Percentiles rank a stretch among this genome's conserved stretches.
Evolutionary conservation across 2,329 filamentous ascomycete species (phyloP).

Genomic region (Colletotrichum eremochloae): DNA sequence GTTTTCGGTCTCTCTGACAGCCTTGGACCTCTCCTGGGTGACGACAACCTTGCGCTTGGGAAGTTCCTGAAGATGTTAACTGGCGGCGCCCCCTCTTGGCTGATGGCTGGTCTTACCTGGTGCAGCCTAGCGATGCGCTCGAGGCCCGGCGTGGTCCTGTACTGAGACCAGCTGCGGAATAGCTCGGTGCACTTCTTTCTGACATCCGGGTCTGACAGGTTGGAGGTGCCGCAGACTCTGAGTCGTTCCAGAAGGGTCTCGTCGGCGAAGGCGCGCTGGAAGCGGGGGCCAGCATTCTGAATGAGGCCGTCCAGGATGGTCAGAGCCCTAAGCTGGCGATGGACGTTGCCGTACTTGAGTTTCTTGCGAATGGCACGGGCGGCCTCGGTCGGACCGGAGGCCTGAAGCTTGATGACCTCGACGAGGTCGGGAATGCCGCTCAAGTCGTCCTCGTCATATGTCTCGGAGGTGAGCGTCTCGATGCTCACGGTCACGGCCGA

Average conservation of each 20-base stretch:
- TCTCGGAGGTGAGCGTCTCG: constrained; percentile 89
- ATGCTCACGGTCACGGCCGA: constrained; percentile 94
- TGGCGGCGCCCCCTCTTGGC: no score
- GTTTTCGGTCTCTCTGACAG: constrained; percentile 83
- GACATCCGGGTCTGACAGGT: constrained; percentile 88
- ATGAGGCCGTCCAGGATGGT: constrained; percentile 93
- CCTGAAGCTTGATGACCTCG: constrained; percentile 92
- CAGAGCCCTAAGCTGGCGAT: constrained; percentile 90
- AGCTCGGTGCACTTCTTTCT: constrained; percentile 88
- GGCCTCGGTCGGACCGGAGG: constrained; percentile 87
- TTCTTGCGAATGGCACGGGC: constrained; percentile 96
- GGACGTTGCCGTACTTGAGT: constrained; percentile 96
- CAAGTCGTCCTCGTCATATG: constrained; percentile 90
- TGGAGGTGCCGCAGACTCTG: constrained; percentile 86
- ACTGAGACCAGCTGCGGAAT: constrained; percentile 90
- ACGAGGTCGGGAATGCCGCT: constrained; percentile 94
- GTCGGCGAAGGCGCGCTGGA: constrained; percentile 89
- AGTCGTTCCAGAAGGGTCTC: constrained; percentile 93
- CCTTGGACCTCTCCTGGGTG: constrained; percentile 84
- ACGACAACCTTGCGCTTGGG: constrained; percentile 77
- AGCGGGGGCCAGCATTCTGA: constrained; percentile 90
- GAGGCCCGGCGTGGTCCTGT: constrained; percentile 84
- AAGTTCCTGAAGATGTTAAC: constrained; percentile 62
- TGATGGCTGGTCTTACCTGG: constrained; percentile 56
- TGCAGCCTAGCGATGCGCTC: constrained; percentile 85